Evolutionary conservation across 2,329 filamentous ascomycete genomes (phyloP), one percentile per base, ranked within the genome.

Genomic region (Chaetomiaceae sp.): DNA sequence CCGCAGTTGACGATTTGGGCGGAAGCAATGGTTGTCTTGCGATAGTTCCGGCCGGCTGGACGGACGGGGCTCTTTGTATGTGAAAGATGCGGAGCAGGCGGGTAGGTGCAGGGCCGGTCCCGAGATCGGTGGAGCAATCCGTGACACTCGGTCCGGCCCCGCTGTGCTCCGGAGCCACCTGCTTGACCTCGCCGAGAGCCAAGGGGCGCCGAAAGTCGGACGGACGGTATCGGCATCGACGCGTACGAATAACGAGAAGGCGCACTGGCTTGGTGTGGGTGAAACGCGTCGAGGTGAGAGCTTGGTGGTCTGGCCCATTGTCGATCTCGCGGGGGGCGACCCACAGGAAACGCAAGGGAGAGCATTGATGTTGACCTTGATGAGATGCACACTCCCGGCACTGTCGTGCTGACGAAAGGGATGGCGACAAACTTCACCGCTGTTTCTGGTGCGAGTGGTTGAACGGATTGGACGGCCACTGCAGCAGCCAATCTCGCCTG

Each of bases 391-490:
- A n/a, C n/a, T n/a, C n/a, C n/a, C n/a, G 22, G 12, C 38, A 33
- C 22, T 3, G 27, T 6, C 4, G 38, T 6, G 12, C 15, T 19
- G 22, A 17, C 27, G 4, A 15, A 34, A 31, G 6, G 36, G n/a
- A 19, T 40, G 40, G 29, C 37, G 39, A 39, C 19, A 51, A 31
- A 22, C 39, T 33, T 56, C 46, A 56, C 54, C 54, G 54, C 54
- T 27, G 50, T 50, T 53, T 56, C 44, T 19, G 12, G 14, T 20
- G 17, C 39, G 15, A 17, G 9, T 29, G 14, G 15, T 20, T n/a
- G 36, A 4, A 38, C 40, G 22, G 25, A 45, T 46, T 42, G 14
- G 31, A 38, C 3, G 12, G 19, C 9, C 15, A 33, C 22, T 45
- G 44, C 49, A 44, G 38, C 19, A 33, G 42, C 50, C 46, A 53